Conservation (phyloP, 345 rosid species). For the Gossypioides kirkii region DNA sequence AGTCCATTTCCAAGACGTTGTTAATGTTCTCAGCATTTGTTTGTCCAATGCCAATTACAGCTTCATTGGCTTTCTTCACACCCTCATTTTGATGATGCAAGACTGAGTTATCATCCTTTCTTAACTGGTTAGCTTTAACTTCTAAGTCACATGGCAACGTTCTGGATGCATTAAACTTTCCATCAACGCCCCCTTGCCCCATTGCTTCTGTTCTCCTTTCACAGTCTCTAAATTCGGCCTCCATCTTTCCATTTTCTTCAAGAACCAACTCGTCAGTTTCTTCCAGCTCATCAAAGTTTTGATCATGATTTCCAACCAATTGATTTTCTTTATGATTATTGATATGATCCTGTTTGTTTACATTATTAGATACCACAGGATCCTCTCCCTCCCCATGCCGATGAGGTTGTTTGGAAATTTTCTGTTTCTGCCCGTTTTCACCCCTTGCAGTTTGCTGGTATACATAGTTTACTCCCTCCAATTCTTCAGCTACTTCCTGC, state of each 20-base stretch:
- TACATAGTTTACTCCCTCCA: conserved; percentile 25
- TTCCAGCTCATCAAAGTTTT: conserved; percentile 23
- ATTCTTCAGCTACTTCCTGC: conserved; percentile 35
- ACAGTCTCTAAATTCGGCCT: conserved; percentile 18
- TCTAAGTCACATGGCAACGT: conserved; percentile 14
- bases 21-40: conserved; percentile 26
- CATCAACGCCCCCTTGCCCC: conserved; percentile 14
- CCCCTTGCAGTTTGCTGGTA: conserved; percentile 20
- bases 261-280: conserved; percentile 22
- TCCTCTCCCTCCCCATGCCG: conserved; percentile 16
- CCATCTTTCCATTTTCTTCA: conserved; percentile 25
- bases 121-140: conserved; percentile 12
- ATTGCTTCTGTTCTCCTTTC: conserved; percentile 29
- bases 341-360: conserved; percentile 18
- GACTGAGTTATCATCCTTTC: conserved; percentile 18
- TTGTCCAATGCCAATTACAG: conserved; percentile 24
- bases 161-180: conserved; percentile 20
- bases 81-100: conserved; percentile 17
- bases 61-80: conserved; percentile 18
- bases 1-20: conserved; percentile 18
- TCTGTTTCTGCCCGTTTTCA: conserved; percentile 17
- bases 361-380: conserved; percentile 15
- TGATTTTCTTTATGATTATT: conserved; percentile 21
- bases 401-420: conserved; percentile 17
- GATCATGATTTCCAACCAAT: conserved; percentile 25